Percentiles rank a stretch among this genome's conserved stretches.
Evolutionary conservation across 495 filamentous ascomycete species (phyloP).

Genomic region (Elasticomyces elasticus): DNA sequence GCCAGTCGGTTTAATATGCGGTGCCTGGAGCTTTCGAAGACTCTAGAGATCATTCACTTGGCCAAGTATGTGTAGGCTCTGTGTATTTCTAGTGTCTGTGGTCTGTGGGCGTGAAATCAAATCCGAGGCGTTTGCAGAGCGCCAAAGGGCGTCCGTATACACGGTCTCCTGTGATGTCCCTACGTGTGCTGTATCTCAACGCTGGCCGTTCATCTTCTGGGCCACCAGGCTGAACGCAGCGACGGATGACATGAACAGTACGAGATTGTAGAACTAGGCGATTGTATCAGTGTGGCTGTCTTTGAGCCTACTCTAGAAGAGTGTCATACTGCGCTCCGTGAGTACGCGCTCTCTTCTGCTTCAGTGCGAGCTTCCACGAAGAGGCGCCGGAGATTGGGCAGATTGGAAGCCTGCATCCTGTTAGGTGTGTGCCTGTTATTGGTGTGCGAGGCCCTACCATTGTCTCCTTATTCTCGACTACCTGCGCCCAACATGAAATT

Average conservation of each 20-base stretch:
- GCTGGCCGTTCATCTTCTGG: conserved; percentile 41
- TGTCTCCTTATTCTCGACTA: too few species aligned
- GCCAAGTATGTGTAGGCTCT: too few species aligned
- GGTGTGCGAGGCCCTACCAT: conserved; percentile 3
- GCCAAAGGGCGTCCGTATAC: too few species aligned
- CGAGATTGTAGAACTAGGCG: conserved; percentile 90
- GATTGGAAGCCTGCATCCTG: conserved; percentile 52
- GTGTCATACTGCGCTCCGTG: conserved; percentile 65
- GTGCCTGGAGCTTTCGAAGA: too few species aligned
- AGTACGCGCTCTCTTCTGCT: conserved; percentile 88
- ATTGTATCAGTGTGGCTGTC: background rate
- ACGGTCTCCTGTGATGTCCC: too few species aligned
- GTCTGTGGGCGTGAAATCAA: too few species aligned
- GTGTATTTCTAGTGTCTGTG: too few species aligned
- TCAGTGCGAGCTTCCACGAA: conserved; percentile 94
- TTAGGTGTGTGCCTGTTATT: too few species aligned
- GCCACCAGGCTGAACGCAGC: conserved; percentile 86
- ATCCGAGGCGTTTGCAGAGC: too few species aligned
- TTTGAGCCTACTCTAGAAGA: background rate
- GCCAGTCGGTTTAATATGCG: too few species aligned
- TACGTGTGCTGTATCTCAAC: background rate
- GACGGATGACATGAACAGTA: conserved; percentile 89
- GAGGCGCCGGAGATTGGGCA: conserved; percentile 88
- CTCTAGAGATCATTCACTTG: too few species aligned
- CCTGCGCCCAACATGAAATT: too few species aligned